These are phyloP conservation scores for Podila minutissima DNA, from an alignment of 192 early-diverging fungal genomes.

Conservation along the genomic window DNA sequence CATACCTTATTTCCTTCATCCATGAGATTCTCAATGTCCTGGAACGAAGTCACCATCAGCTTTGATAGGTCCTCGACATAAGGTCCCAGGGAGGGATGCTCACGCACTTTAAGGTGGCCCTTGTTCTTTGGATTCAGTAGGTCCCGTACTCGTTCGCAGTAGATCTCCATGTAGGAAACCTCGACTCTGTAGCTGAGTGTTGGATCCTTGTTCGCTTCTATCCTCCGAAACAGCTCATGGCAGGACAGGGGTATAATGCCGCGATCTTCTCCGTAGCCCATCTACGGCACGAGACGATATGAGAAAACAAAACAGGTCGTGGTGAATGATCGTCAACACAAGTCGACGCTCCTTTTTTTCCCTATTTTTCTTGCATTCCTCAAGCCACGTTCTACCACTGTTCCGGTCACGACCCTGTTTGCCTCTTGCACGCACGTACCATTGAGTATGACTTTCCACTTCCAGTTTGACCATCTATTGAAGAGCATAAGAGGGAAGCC, in stretches of 20 bases:
- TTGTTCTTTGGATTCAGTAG: constrained; percentile 79
- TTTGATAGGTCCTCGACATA: constrained; percentile 94
- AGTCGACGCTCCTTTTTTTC: neutral
- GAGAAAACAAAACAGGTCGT: neutral
- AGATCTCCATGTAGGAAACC: constrained; percentile 93
- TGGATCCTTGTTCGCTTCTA: constrained; percentile 55
- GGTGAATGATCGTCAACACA: neutral
- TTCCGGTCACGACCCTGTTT: neutral
- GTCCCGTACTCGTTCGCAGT: constrained; percentile 87
- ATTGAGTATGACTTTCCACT: constrained; percentile 78
- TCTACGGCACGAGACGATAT: constrained; percentile 32
- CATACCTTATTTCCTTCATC: constrained; percentile 82
- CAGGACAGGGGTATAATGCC: constrained; percentile 91
- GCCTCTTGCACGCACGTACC: constrained; percentile 42
- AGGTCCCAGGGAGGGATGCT: constrained; percentile 82
- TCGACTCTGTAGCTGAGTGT: constrained; percentile 71
- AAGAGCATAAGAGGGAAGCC: neutral
- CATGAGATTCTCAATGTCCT: constrained; percentile 79
- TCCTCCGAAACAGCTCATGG: constrained; percentile 78
- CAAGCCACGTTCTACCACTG: no score
- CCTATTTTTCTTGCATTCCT: neutral
- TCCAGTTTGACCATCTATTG: constrained; percentile 80
- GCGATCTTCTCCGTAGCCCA: constrained; percentile 78
- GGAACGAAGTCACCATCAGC: constrained; percentile 79
- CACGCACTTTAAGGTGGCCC: constrained; percentile 79